Evolutionary conservation across 352 stramenopile species (phyloP).

Genomic region (Globisporangium perplexum): DNA sequence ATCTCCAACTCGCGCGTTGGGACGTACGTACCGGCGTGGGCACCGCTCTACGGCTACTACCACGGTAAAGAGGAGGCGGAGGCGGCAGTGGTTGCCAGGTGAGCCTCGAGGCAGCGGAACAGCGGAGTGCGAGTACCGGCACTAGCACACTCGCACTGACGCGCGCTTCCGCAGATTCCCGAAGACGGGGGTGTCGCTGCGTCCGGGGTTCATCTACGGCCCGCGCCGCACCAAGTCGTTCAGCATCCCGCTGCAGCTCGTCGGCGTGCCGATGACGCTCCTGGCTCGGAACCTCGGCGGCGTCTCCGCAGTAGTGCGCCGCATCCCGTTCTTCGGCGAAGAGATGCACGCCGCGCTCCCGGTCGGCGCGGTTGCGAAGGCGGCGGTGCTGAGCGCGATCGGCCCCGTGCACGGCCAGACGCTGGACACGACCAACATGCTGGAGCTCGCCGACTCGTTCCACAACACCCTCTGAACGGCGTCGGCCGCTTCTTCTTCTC

Average conservation of each 20-base stretch:
- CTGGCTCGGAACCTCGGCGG: slow-evolving; percentile 50
- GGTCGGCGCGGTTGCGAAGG: slow-evolving; percentile 66
- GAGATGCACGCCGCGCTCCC: slow-evolving; percentile 64
- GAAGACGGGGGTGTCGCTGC: slow-evolving; percentile 67
- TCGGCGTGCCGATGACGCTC: slow-evolving; percentile 65
- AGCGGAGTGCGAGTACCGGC: background rate
- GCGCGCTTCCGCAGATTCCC: slow-evolving; percentile 39
- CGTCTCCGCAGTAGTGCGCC: slow-evolving; percentile 46
- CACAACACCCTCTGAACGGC: slow-evolving; percentile 51
- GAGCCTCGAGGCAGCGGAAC: no score
- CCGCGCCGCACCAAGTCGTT: slow-evolving; percentile 57
- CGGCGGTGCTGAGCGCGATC: slow-evolving; percentile 80
- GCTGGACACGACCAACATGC: slow-evolving; percentile 69
- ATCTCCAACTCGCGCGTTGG: slow-evolving; percentile 90
- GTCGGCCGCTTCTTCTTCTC: no score
- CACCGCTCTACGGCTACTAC: slow-evolving; percentile 87
- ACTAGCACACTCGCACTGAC: background rate
- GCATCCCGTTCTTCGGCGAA: slow-evolving; percentile 60
- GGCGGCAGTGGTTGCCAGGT: slow-evolving; percentile 58
- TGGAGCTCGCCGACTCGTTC: slow-evolving; percentile 72
- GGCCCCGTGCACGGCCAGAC: slow-evolving; percentile 45
- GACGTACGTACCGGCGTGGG: slow-evolving; percentile 59
- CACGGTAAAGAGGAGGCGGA: slow-evolving; percentile 87
- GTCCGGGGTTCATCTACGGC: slow-evolving; percentile 90
- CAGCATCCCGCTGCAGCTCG: slow-evolving; percentile 69